A percentile compares a stretch with the other conserved stretches of the same genome.
Evolutionary conservation across 1,284 basidiomycete genomes (phyloP).

Genomic region (Naganishia sp.): DNA sequence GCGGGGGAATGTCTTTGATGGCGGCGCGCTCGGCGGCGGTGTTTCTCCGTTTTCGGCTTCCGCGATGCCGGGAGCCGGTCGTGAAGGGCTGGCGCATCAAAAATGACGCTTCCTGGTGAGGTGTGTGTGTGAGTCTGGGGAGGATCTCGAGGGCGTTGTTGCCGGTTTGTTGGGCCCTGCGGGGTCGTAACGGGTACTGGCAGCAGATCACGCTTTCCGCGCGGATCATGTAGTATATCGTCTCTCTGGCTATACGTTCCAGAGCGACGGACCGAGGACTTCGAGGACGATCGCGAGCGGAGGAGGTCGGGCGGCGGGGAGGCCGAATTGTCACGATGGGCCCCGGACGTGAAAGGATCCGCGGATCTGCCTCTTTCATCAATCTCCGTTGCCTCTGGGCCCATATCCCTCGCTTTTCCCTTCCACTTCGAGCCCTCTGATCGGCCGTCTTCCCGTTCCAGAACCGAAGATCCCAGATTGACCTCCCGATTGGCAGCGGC

Average conservation of each 20-base stretch:
- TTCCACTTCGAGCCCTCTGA: not conserved
- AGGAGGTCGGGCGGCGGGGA: slow-evolving; percentile 3
- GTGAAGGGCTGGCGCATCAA: slow-evolving; percentile 2
- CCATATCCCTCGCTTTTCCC: not conserved
- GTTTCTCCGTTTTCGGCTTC: slow-evolving; percentile 43
- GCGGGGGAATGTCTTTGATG: slow-evolving; percentile 2
- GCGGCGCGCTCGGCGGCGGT: slow-evolving; percentile 45
- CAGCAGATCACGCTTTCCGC: slow-evolving; percentile 18
- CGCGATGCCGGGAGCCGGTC: slow-evolving; percentile 10
- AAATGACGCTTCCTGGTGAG: not conserved
- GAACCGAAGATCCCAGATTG: slow-evolving; percentile 24
- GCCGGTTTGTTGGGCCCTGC: not conserved
- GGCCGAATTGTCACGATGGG: not conserved
- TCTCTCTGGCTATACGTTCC: too few species aligned
- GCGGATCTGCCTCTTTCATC: too few species aligned
- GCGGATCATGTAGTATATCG: not conserved
- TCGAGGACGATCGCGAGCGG: not conserved
- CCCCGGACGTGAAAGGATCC: not conserved
- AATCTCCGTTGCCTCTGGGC: too few species aligned
- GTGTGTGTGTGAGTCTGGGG: not conserved
- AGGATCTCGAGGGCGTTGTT: not conserved
- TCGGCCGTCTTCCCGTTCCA: slow-evolving; percentile 3
- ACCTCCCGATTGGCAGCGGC: not conserved
- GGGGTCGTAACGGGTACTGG: slow-evolving; percentile 24
- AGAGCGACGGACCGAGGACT: too few species aligned